Percentiles rank a stretch among this genome's conserved stretches.
These are phyloP conservation scores for Ascosphaera acerosa DNA, from an alignment of 2,329 filamentous ascomycete genomes.

Conservation along the genomic window DNA sequence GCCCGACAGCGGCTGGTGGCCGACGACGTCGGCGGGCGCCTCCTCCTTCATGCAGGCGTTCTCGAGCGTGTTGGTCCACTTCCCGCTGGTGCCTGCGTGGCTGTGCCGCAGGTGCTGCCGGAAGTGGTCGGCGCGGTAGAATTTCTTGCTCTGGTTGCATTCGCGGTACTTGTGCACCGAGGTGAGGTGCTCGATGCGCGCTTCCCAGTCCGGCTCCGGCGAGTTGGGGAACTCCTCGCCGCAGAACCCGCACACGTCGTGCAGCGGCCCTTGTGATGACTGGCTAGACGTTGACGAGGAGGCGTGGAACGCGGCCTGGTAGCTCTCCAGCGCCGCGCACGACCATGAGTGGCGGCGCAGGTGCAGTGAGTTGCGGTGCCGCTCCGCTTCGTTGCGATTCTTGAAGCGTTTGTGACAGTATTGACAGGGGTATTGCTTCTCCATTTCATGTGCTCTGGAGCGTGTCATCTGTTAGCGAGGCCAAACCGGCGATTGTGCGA, in stretches of 20 bases:
- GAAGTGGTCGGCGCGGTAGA: slow-evolving; percentile 93
- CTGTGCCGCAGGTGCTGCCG: slow-evolving; percentile 95
- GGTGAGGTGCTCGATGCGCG: slow-evolving; percentile 63
- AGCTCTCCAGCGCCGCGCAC: slow-evolving; percentile 56
- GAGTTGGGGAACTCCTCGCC: slow-evolving; percentile 64
- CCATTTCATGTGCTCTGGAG: slow-evolving; percentile 56
- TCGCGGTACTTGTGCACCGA: slow-evolving; percentile 89
- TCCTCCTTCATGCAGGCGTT: slow-evolving; percentile 93
- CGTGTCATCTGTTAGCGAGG: not conserved
- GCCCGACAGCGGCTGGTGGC: no score
- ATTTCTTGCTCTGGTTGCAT: slow-evolving; percentile 96
- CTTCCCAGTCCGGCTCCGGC: slow-evolving; percentile 65
- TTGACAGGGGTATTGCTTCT: slow-evolving; percentile 86
- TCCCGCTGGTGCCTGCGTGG: slow-evolving; percentile 83
- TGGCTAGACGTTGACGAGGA: slow-evolving; percentile 28
- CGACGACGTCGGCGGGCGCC: slow-evolving; percentile 12
- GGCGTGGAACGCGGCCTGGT: slow-evolving; percentile 64
- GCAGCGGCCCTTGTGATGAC: slow-evolving; percentile 13
- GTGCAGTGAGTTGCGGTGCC: slow-evolving; percentile 87
- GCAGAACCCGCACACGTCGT: slow-evolving; percentile 80
- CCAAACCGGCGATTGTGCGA: slow-evolving; percentile 1
- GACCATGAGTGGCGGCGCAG: slow-evolving; percentile 89
- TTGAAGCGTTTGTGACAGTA: slow-evolving; percentile 94
- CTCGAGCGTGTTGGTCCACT: slow-evolving; percentile 97
- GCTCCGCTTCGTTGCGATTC: slow-evolving; percentile 94